Base-by-base conservation (phyloP, 1,139 yeast genomes). In the Maudiozyma humilis region DNA sequence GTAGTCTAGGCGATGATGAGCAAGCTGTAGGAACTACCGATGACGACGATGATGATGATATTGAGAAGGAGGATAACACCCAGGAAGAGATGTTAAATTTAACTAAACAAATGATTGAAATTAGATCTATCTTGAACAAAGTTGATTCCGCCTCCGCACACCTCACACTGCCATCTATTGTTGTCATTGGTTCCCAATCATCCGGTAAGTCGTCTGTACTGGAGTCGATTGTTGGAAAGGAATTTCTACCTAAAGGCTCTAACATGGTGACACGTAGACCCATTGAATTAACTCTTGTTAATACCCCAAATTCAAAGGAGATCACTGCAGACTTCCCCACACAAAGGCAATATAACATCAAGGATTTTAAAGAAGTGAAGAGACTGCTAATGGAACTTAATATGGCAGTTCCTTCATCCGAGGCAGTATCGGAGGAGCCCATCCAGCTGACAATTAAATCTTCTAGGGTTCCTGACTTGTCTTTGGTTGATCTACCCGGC, bases 201-300 rank as follows among this genome's bases (percentile, higher is more conserved):
- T 86, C 96, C 42, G 99, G 99, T 43, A 89, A 89, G 63, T 85
- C 96, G 0, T 88, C 96, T 0, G 97, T 89, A 1, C 72, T 89
- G 47, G 97, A 89, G 61, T 78, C 95, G 14, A 83, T 89, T 48
- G 97, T 89, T 1, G 97, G 97, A 12, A 95, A 84, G 55, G 96
- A 89, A 57, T 89, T 89, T 56, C 68, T 89, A 47, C 97, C 97
- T 25, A 89, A 89, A 64, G 97, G 97, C 23, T 77, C 83, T 38
- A 89, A 89, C 60, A 89, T 89, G 96, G 96, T 89, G 18, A 89
- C 97, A 0, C 76, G 96, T 62, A 75, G 97, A 56, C 97, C 97
- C 1, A 88, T 89, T 43, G 97, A 89, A 65, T 72, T 93, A 53
- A 93, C 98, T 0, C 71, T 93, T 44, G 80, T 93, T 20, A 89